Conservation (phyloP, 345 rosid species). For the Psidium guajava region DNA sequence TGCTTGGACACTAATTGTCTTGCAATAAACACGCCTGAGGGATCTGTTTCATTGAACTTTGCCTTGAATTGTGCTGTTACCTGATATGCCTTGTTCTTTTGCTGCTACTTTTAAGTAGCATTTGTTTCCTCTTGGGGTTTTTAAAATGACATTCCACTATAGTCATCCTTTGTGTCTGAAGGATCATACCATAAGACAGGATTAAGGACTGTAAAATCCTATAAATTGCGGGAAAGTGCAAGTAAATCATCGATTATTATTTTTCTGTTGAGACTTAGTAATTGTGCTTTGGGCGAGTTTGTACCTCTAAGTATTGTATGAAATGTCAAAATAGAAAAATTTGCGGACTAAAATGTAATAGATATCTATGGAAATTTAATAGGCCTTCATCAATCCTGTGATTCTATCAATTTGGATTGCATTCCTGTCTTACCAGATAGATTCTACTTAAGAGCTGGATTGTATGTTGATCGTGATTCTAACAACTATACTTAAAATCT, state of each 20-base stretch:
- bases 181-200: background rate
- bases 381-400: background rate
- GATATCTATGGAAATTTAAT: background rate
- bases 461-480: background rate
- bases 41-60: background rate
- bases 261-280: background rate
- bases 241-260: background rate
- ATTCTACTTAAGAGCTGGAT: background rate
- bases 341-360: background rate
- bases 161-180: background rate
- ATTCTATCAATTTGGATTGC: background rate
- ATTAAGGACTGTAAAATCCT: background rate
- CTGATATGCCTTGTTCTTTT: background rate
- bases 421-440: background rate
- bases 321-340: background rate
- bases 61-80: background rate
- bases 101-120: background rate
- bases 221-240: background rate
- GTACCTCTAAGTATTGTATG: background rate
- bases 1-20: background rate
- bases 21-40: background rate
- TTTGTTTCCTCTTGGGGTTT: background rate
- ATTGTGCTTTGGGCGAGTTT: background rate
- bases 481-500: background rate
- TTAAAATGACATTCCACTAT: background rate